Conservation (phyloP, 176 grass and related monocot genomes). For the Lolium multiflorum region DNA sequence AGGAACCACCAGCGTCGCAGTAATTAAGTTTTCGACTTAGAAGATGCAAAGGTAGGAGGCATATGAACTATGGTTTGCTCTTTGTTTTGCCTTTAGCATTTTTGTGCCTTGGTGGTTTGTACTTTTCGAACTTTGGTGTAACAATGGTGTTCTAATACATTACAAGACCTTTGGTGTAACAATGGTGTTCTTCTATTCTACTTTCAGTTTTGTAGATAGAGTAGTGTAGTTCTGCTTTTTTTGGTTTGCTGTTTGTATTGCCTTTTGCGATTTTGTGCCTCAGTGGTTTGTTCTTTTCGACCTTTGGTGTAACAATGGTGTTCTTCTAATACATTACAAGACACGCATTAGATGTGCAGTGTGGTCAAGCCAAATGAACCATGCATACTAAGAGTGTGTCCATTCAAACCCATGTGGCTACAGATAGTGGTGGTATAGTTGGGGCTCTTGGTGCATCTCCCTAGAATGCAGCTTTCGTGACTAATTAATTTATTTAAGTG, state of each 20-base stretch:
- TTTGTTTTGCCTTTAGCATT: background rate
- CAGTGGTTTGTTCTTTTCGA: background rate
- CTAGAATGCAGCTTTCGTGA: background rate
- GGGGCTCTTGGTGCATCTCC: constrained; percentile 14
- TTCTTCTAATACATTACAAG: background rate
- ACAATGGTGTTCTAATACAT: background rate
- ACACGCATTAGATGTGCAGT: background rate
- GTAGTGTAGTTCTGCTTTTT: too few species aligned
- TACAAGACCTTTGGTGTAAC: too few species aligned
- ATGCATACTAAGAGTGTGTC: background rate
- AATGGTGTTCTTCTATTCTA: too few species aligned
- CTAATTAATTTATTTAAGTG: background rate
- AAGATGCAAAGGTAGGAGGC: constrained; percentile 5
- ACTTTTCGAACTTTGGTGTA: background rate
- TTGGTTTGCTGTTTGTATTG: background rate
- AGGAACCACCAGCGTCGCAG: background rate
- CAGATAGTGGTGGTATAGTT: background rate
- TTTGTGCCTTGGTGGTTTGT: background rate
- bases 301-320: background rate
- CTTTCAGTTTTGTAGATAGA: too few species aligned
- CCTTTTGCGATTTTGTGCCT: background rate
- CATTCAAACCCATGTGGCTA: constrained; percentile 11
- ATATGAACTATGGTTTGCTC: background rate
- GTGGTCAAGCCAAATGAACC: background rate
- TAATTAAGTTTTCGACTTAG: background rate